Base-by-base conservation (phyloP, 495 filamentous ascomycete species). In the Amorphotheca resinae region DNA sequence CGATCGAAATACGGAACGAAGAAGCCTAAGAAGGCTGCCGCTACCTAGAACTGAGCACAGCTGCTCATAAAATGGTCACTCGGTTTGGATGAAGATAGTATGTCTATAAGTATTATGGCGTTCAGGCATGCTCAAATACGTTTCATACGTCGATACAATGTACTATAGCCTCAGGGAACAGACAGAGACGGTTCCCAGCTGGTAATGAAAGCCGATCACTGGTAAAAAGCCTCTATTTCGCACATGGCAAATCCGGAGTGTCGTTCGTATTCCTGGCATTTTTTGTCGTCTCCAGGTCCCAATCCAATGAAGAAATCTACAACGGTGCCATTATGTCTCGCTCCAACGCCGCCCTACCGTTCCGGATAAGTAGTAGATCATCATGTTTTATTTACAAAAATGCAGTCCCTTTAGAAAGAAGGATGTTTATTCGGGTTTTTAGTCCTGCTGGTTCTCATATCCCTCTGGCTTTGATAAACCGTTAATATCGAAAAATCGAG, bases 1-100 rank as follows among this genome's bases (percentile, higher is more conserved):
- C 74, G 91, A 55, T 93, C 85, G 44, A 99, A 99, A 68, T 99
- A 93, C 55, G 91, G 91, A 46, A 93, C 93, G 11, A 99, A 99
- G 79, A 96, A 94, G 66, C 89, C 91, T 1, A 95, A 95, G 78
- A 75, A 73, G 55, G 68, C 72, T 34, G 68, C 72, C 23, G 25
- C 50, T 25, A 44, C 48, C 11, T 51, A 44, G 38, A 22, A 22
- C 12, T 1, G 38, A 28, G 11, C 11, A 28, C 25, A 5, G 25
- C 25, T 28, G n/a, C n/a, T n/a, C n/a, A n/a, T n/a, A n/a, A 36
- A 17, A 36, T 36, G 31, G 16, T 20, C 17, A 46, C 18, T 26
- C 23, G 37, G 30, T 3, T 11, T 15, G 21, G 22, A 17, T 28
- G n/a, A n/a, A 18, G 35, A 16, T 38, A 9, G 3, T 4, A 40